A percentile compares a stretch with the other conserved stretches of the same genome.
phyloP scores from a whole-genome alignment of 2,329 filamentous ascomycete species.

The Penicillium sp. region DNA sequence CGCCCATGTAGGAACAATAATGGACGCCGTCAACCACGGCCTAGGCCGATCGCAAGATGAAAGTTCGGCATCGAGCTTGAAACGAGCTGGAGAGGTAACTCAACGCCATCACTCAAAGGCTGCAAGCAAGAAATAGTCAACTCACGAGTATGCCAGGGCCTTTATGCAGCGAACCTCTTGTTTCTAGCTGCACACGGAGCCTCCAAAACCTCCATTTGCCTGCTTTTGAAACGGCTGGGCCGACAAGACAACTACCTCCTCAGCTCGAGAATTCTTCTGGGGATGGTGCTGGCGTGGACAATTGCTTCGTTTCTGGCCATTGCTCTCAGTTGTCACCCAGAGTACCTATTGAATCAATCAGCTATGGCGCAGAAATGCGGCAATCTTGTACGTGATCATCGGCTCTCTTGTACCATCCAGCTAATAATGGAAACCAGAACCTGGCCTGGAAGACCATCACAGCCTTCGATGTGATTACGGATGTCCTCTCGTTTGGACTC shows the following conservation, averaged over 20 bases:
- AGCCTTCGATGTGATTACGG: conserved; percentile 39
- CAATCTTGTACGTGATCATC: not conserved
- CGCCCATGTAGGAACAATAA: conserved; percentile 21
- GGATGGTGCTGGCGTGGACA: not conserved
- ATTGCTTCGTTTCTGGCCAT: not conserved
- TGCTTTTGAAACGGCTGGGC: conserved; percentile 29
- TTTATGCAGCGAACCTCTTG: conserved; percentile 22
- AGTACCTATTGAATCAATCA: not conserved
- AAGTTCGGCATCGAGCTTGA: not conserved
- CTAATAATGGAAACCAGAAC: not conserved
- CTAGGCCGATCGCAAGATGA: conserved; percentile 20
- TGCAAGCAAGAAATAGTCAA: no score
- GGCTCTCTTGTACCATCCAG: not conserved
- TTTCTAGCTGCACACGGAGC: conserved; percentile 27
- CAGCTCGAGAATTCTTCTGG: not conserved
- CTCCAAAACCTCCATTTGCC: conserved; percentile 29
- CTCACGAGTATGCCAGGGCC: not conserved
- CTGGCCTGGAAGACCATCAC: conserved; percentile 40
- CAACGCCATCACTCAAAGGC: no score
- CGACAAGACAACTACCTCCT: conserved; percentile 18
- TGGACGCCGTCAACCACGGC: conserved; percentile 24
- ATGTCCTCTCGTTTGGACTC: conserved; percentile 12
- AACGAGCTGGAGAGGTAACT: not conserved
- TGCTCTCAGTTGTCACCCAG: not conserved
- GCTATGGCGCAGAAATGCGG: not conserved